Base-by-base conservation (phyloP, 768 basidiomycete genomes). In the Auriscalpium orientale region DNA sequence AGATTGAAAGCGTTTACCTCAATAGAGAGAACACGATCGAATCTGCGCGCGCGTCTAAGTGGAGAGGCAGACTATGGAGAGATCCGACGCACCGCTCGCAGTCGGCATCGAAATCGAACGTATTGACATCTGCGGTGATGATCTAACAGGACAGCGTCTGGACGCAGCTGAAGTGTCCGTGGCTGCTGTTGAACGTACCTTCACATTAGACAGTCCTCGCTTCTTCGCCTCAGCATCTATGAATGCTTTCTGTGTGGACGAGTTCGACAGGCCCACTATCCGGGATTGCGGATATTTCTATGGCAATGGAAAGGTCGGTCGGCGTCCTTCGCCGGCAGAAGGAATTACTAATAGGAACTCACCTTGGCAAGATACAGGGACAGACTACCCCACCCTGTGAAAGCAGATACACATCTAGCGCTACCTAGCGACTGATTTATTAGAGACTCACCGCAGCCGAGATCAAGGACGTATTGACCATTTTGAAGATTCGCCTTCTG, bases 11-110 rank as follows among this genome's bases (percentile, higher is more conserved):
- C 28, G 28, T 28, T 13, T 64, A 82, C 85, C 69, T 87, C 86
- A 51, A 88, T 85, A 3, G 82, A 84, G 13, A 88, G 64, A 52
- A 87, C 82, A 55, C 84, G 76, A 63, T 87, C 84, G 67, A 89
- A 88, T 54, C 83, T 86, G 52, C 8, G 15, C 4, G 37, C 20
- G 36, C 28, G 28, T 28, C 2, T 28, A 28, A 4, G 28, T 28
- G 2, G 28, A 28, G 28, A 28, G 4, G 28, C 28, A 28, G 28
- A 28, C 28, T 28, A 28, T 28, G 28, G 28, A 28, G 28, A 28
- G 28, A 28, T 28, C 28, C 28, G 28, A 63, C 73, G 57, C 44
- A 83, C 81, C 72, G 64, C 57, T 70, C 75, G 13, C 72, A 67
- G 2, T 71, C 71, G 21, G 71, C 68, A 65, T 28, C 28, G 28